Conservation (phyloP, 176 grass and related monocot species). For the Pontederia crassipes region DNA sequence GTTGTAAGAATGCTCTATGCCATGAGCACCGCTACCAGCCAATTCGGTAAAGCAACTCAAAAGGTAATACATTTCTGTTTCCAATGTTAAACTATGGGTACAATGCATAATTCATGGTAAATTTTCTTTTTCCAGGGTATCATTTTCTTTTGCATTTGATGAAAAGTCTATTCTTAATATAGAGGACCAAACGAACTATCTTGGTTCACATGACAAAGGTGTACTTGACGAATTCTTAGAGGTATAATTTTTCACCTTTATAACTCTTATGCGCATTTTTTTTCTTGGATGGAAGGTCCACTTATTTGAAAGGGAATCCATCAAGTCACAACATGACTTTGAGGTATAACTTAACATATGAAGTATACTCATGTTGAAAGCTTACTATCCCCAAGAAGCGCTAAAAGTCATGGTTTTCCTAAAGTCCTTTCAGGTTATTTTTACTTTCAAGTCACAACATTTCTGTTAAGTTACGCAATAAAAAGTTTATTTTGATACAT, state of each 20-base stretch:
- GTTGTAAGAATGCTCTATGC: slow-evolving; percentile 94
- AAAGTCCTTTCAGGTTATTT: slow-evolving; percentile 74
- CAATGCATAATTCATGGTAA: slow-evolving; percentile 12
- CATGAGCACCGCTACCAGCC: slow-evolving; percentile 80
- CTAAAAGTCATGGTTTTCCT: slow-evolving; percentile 90
- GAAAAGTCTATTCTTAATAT: slow-evolving; percentile 57
- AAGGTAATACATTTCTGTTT: slow-evolving; percentile 43
- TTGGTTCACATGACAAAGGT: slow-evolving; percentile 81
- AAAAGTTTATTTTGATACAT: neutral
- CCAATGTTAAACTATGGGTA: slow-evolving; percentile 5
- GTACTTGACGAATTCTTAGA: slow-evolving; percentile 86
- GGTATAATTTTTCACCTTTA: slow-evolving; percentile 32
- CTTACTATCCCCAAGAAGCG: slow-evolving; percentile 85
- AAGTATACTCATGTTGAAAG: no score
- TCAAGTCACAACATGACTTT: no score
- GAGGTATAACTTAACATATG: no score
- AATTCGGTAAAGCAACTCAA: slow-evolving; percentile 96
- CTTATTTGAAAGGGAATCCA: no score
- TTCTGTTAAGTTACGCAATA: neutral
- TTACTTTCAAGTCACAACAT: neutral
- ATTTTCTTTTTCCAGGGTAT: slow-evolving; percentile 63
- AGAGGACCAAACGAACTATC: slow-evolving; percentile 59
- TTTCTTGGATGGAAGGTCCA: no score
- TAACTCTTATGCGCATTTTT: neutral
- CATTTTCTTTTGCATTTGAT: slow-evolving; percentile 88